phyloP scores from a whole-genome alignment of 2,329 filamentous ascomycete genomes.

The Aspergillus tubingensis region DNA sequence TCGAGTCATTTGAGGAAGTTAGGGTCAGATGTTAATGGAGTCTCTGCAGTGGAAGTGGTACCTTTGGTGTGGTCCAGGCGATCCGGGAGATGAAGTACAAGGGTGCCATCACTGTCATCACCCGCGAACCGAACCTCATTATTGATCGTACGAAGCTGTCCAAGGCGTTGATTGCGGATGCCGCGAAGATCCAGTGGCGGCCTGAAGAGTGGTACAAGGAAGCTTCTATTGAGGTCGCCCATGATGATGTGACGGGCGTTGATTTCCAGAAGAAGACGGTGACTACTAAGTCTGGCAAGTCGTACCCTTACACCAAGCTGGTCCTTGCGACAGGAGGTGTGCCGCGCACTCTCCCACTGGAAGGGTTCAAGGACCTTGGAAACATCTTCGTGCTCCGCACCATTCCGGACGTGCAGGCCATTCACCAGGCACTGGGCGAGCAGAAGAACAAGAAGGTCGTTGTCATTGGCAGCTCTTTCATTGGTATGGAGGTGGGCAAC shows the following conservation, averaged over 20 bases:
- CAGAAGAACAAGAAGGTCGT: slow-evolving; percentile 89
- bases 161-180: slow-evolving; percentile 84
- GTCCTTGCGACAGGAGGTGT: slow-evolving; percentile 86
- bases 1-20: background rate
- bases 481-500: slow-evolving; percentile 96
- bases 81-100: slow-evolving; percentile 79
- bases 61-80: slow-evolving; percentile 77
- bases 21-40: background rate
- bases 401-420: slow-evolving; percentile 74
- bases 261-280: slow-evolving; percentile 76
- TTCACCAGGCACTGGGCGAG: slow-evolving; percentile 74
- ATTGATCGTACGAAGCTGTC: slow-evolving; percentile 95
- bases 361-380: slow-evolving; percentile 79
- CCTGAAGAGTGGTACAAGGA: slow-evolving; percentile 74
- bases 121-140: slow-evolving; percentile 79
- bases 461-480: slow-evolving; percentile 90
- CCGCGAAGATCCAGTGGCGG: slow-evolving; percentile 75
- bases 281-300: slow-evolving; percentile 70
- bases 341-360: slow-evolving; percentile 72
- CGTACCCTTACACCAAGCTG: slow-evolving; percentile 80
- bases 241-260: slow-evolving; percentile 67
- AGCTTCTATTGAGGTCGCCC: slow-evolving; percentile 58
- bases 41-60: slow-evolving; percentile 69
- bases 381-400: slow-evolving; percentile 86
- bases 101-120: slow-evolving; percentile 79